Evolutionary conservation across 2,329 filamentous ascomycete species (phyloP).

Genomic region (Orbilia quercus): DNA sequence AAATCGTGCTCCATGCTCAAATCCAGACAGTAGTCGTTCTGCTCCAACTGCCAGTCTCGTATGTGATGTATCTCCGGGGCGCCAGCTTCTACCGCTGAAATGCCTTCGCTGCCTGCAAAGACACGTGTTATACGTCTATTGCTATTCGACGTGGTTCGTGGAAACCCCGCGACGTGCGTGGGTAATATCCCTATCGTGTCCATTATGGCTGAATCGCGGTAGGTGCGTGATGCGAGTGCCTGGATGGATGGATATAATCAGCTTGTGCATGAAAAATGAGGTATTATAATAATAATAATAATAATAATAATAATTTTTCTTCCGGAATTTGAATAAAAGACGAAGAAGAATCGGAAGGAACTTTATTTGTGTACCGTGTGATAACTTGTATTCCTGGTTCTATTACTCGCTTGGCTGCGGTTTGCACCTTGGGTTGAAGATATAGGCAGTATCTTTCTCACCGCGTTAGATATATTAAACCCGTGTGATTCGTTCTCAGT

Average conservation of each 20-base stretch:
- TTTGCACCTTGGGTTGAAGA: not conserved
- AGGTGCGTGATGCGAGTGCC: conserved; percentile 32
- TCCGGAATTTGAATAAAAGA: not conserved
- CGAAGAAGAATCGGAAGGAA: too few species aligned
- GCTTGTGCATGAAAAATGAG: conserved; percentile 6
- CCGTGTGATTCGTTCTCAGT: conserved; percentile 1
- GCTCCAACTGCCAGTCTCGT: conserved; percentile 51
- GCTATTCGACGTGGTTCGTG: conserved; percentile 22
- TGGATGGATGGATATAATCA: conserved; percentile 8
- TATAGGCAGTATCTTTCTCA: conserved; percentile 42
- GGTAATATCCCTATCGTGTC: conserved; percentile 52
- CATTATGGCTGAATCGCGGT: conserved; percentile 42
- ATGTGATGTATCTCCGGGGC: conserved; percentile 49
- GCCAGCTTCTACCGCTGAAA: too few species aligned
- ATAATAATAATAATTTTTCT: too few species aligned
- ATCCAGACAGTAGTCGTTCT: conserved; percentile 53
- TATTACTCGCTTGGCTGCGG: conserved; percentile 15
- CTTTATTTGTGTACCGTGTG: conserved; percentile 23
- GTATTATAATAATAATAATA: conserved; percentile 2
- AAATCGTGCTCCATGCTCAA: conserved; percentile 39
- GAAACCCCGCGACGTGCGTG: conserved; percentile 37
- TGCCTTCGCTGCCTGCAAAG: conserved; percentile 21
- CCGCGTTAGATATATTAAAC: conserved; percentile 30
- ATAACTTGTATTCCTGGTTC: conserved; percentile 40
- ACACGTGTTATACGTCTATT: conserved; percentile 36